Percentiles rank a stretch among this genome's conserved stretches.
Conservation (phyloP, 192 early-diverging fungal genomes). For the Geranomyces variabilis region DNA sequence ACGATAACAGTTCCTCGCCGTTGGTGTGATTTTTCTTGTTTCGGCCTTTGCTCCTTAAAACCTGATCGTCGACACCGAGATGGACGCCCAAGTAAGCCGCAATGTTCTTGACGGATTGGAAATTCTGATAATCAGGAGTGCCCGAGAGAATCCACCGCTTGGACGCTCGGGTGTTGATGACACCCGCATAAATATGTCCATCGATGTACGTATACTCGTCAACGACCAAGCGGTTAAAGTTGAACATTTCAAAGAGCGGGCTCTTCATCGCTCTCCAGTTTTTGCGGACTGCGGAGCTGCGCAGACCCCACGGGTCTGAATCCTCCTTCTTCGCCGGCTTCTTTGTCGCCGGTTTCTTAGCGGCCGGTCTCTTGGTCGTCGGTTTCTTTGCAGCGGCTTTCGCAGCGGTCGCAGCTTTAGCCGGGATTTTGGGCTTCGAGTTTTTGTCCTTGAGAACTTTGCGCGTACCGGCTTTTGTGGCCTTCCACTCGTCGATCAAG, state of each 20-base stretch:
- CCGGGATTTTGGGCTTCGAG: constrained; percentile 12
- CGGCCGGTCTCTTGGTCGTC: not conserved
- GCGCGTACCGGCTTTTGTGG: too few species aligned
- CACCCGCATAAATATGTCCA: constrained; percentile 35
- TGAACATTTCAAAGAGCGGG: constrained; percentile 48
- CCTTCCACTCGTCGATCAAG: not conserved
- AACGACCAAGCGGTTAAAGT: constrained; percentile 50
- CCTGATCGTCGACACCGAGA: constrained; percentile 50
- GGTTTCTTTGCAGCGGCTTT: not conserved
- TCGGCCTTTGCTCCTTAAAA: constrained; percentile 23
- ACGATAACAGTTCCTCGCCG: constrained; percentile 48
- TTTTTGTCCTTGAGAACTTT: not conserved
- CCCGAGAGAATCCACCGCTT: constrained; percentile 49
- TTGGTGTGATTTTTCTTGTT: constrained; percentile 33
- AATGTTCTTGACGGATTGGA: constrained; percentile 47
- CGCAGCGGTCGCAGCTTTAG: constrained; percentile 11
- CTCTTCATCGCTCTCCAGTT: constrained; percentile 45
- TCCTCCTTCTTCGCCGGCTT: not conserved
- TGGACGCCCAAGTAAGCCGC: constrained; percentile 49
- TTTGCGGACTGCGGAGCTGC: constrained; percentile 23
- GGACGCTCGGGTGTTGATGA: constrained; percentile 31
- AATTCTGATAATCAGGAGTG: constrained; percentile 46
- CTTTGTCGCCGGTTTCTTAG: not conserved
- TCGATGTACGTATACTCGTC: constrained; percentile 55
- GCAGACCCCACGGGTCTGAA: constrained; percentile 46